Percentiles rank a stretch among this genome's conserved stretches.
These are phyloP conservation scores for Patellifolia procumbens DNA, from an alignment of 179 eudicot species.

Conservation along the genomic window DNA sequence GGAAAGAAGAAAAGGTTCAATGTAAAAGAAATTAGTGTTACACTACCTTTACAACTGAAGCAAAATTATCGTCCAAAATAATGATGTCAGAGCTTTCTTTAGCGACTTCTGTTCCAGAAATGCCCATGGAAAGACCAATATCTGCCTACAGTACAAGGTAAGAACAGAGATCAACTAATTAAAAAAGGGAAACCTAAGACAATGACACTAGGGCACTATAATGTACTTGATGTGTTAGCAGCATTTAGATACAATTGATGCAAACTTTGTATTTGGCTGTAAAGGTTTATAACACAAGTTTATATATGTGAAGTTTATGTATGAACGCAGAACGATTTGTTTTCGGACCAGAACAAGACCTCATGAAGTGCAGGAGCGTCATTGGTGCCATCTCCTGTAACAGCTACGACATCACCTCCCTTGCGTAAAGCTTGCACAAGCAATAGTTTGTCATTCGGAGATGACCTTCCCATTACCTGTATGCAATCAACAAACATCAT, in stretches of 20 bases:
- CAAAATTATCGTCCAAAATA: conserved; percentile 91
- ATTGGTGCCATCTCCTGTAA: conserved; percentile 97
- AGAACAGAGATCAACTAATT: conserved; percentile 16
- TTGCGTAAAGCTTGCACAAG: conserved; percentile 86
- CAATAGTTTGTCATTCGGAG: conserved; percentile 89
- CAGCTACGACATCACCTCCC: conserved; percentile 88
- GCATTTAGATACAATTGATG: too few relatives aligned
- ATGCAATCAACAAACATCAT: conserved; percentile 18
- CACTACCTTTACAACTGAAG: conserved; percentile 85
- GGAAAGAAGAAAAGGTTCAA: conserved; percentile 1
- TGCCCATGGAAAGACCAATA: conserved; percentile 97
- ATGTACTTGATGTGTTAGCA: too few relatives aligned
- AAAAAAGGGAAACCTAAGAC: background rate
- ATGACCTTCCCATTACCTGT: conserved; percentile 97
- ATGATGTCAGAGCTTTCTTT: conserved; percentile 97
- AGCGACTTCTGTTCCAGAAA: conserved; percentile 95
- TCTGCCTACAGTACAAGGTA: conserved; percentile 65
- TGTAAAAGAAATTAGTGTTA: background rate
- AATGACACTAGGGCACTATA: too few relatives aligned
- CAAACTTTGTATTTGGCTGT: too few relatives aligned
- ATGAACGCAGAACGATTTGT: background rate
- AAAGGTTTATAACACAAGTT: too few relatives aligned
- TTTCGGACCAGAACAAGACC: conserved; percentile 43
- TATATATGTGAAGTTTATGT: too few relatives aligned
- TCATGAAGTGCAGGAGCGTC: conserved; percentile 98